phyloP scores from a whole-genome alignment of 2,329 filamentous ascomycete genomes.

The Fusarium paranaense region DNA sequence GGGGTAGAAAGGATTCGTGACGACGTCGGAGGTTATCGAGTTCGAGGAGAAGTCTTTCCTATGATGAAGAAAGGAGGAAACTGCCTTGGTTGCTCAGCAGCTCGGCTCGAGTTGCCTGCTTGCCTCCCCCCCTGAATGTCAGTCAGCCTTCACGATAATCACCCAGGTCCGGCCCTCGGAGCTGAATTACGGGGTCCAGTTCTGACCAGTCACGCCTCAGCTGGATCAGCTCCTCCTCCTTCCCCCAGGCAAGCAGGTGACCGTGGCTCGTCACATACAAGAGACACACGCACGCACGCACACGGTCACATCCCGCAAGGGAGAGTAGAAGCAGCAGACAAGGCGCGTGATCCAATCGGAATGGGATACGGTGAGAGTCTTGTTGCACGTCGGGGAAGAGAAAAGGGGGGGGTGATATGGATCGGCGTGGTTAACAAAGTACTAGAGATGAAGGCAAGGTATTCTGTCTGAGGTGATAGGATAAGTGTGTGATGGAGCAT shows the following conservation, averaged over 20 bases:
- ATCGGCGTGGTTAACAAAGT: background rate
- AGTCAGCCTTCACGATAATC: background rate
- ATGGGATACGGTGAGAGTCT: background rate
- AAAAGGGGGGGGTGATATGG: background rate
- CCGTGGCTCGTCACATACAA: background rate
- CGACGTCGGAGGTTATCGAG: background rate
- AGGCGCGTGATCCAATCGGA: slow-evolving; percentile 15
- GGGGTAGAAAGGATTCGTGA: background rate
- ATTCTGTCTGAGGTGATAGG: background rate
- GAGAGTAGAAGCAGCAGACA: background rate
- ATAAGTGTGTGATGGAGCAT: background rate
- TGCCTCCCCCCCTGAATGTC: background rate
- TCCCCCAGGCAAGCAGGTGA: background rate
- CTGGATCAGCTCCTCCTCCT: background rate
- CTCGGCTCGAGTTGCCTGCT: background rate
- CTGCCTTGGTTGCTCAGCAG: background rate
- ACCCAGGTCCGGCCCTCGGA: background rate
- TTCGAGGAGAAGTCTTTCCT: background rate
- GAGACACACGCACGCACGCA: slow-evolving; percentile 2
- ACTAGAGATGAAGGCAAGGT: background rate
- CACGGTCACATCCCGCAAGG: slow-evolving; percentile 8
- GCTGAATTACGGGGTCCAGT: background rate
- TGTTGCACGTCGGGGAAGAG: background rate
- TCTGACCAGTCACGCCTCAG: background rate
- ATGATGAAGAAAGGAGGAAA: background rate